Percentiles rank a stretch among this genome's conserved stretches.
phyloP scores from a whole-genome alignment of 164 flowering plant genomes.

The Umbellularia californica region DNA sequence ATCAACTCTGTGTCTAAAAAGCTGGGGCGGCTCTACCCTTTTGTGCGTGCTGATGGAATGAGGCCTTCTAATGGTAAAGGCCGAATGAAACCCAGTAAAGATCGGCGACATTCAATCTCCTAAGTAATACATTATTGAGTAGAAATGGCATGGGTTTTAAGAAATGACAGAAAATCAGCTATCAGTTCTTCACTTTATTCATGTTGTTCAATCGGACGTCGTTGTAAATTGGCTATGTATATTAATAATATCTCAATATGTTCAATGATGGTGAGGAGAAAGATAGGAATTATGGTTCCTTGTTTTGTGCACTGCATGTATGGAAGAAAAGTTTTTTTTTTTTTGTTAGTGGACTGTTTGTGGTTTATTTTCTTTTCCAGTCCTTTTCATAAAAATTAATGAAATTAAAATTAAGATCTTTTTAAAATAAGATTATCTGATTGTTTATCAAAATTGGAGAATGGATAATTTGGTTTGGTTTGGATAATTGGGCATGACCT shows the following conservation, averaged over 20 bases:
- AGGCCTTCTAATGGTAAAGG: slow-evolving; percentile 32
- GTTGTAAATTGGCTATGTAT: slow-evolving; percentile 10
- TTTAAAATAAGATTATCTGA: background rate
- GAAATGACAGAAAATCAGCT: background rate
- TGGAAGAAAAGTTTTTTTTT: background rate
- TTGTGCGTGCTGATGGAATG: slow-evolving; percentile 50
- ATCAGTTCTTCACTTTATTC: slow-evolving; percentile 4
- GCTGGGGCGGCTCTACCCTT: slow-evolving; percentile 61
- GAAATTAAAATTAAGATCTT: background rate
- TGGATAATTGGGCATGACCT: background rate
- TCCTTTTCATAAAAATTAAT: background rate
- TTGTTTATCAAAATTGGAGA: background rate
- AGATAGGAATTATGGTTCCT: background rate
- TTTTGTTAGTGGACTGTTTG: background rate
- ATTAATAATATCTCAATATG: background rate
- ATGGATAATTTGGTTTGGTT: background rate
- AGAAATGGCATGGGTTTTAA: background rate
- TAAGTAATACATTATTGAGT: slow-evolving; percentile 22
- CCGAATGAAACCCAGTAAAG: slow-evolving; percentile 45
- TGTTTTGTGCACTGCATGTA: background rate
- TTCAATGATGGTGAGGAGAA: background rate
- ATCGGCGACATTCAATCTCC: slow-evolving; percentile 83
- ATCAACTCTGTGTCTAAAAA: slow-evolving; percentile 68
- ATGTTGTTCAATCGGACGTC: slow-evolving; percentile 9
- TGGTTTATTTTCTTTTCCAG: background rate